Percentiles rank a stretch among this genome's conserved stretches.
These are phyloP conservation scores for Mucor sp. DNA, from an alignment of 371 early-diverging fungal species.

Conservation along the genomic window DNA sequence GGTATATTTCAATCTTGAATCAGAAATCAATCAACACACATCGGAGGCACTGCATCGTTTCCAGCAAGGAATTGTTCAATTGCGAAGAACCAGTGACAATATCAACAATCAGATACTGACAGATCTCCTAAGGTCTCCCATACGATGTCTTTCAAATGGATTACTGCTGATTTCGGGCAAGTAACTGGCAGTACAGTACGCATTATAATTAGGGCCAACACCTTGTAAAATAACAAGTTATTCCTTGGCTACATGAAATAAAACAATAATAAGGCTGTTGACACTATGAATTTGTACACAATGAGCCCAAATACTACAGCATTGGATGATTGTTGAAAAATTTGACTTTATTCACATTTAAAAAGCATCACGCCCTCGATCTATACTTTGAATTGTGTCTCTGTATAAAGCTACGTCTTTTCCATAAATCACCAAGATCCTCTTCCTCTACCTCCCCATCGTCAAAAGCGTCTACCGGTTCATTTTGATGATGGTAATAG, in stretches of 20 bases:
- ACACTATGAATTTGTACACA: too few species aligned
- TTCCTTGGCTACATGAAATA: too few species aligned
- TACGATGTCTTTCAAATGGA: slow-evolving; percentile 18
- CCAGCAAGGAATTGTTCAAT: slow-evolving; percentile 18
- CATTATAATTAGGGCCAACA: too few species aligned
- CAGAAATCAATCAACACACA: slow-evolving; percentile 1
- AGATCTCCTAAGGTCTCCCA: slow-evolving; percentile 11
- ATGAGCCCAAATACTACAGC: too few species aligned
- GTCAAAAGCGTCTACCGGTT: background rate
- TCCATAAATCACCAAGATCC: background rate
- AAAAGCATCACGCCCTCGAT: background rate
- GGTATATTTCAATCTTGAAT: background rate
- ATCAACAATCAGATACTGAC: slow-evolving; percentile 16
- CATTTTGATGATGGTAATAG: background rate
- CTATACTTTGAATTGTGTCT: slow-evolving; percentile 1
- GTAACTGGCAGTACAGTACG: background rate
- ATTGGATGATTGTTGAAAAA: too few species aligned
- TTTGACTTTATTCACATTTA: background rate
- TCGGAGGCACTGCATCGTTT: background rate
- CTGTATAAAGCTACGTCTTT: background rate
- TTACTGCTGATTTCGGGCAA: slow-evolving; percentile 18
- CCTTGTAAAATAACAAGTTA: too few species aligned
- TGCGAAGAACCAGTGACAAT: slow-evolving; percentile 5
- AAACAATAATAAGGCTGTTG: too few species aligned
- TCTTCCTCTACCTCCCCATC: background rate